Base-by-base conservation (phyloP, 345 rosid species). In the Lumnitzera racemosa region DNA sequence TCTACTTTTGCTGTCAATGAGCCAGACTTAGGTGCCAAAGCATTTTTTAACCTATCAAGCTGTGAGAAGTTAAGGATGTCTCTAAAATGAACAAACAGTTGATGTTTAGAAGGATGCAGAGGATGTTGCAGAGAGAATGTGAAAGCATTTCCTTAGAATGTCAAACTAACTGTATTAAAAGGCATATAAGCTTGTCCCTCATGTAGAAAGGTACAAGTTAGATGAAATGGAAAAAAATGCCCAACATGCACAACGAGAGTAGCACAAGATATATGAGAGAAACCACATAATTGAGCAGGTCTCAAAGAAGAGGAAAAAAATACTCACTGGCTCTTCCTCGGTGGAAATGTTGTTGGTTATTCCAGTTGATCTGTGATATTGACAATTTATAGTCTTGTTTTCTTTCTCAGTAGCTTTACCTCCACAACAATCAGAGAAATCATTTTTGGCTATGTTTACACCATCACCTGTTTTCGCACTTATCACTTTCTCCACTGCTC, bases 1-100 rank as follows among this genome's bases (percentile, higher is more conserved):
- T 58, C 53, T 55, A 76, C 83, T 20, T 61, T 49, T 36, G 49
- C 56, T 43, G 17, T 46, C 15, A 65, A 51, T 49, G 57, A 66
- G 55, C 57, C 60, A 27, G 53, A 27, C 53, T 61, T 57, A 61
- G 68, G 64, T 31, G 49, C 47, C 43, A 64, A 70, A 57, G 61
- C 70, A 70, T 73, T 72, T 61, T 70, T 68, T 70, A 78, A 72
- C 82, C 83, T 81, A 67, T 67, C 78, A 78, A 73, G 64, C 96
- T 89, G 89, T 63, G 62, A 73, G 70, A 75, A 69, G 64, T 55
- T 63, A 70, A 80, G 74, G 77, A 65, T 61, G 55, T 62, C 73
- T 70, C 67, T 53, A 36, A 6, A 13, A 20, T 10, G 43, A 66
- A 59, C 14, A 11, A 11, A 11, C 61, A 57, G 43, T 36, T 4